Conservation (phyloP, 768 basidiomycete genomes). For the Obba rivulosa region DNA sequence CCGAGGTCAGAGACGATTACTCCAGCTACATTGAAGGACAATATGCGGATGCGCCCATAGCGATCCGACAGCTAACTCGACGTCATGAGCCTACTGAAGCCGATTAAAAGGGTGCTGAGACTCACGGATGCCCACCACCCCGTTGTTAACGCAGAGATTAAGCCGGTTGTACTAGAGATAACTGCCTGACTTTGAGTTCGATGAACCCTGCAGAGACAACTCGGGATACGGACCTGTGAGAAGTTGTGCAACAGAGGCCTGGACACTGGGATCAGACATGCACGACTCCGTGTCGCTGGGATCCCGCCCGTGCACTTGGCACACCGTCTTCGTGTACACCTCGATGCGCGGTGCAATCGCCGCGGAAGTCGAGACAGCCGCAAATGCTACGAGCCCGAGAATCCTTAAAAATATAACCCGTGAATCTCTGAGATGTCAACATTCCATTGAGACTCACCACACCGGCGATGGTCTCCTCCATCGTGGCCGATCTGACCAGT, state of each 20-base stretch:
- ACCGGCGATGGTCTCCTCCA: constrained; percentile 69
- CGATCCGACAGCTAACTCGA: constrained; percentile 64
- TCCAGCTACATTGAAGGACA: constrained; percentile 59
- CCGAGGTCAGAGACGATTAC: constrained; percentile 56
- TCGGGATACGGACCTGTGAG: no score
- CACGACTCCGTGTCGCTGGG: not conserved
- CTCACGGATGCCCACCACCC: constrained; percentile 84
- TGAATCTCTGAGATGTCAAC: not conserved
- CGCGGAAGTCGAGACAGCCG: constrained; percentile 48
- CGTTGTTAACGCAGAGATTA: constrained; percentile 72
- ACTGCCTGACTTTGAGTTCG: constrained; percentile 29
- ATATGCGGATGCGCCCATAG: constrained; percentile 59
- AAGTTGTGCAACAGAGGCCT: not conserved
- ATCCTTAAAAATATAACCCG: constrained; percentile 40
- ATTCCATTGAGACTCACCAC: constrained; percentile 51
- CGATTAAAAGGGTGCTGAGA: constrained; percentile 4
- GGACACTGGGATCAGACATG: no score
- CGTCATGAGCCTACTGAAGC: not conserved
- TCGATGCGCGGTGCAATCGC: constrained; percentile 69
- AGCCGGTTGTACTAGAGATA: constrained; percentile 59
- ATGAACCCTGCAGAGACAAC: no score
- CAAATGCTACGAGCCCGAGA: constrained; percentile 45
- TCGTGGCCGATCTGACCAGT: constrained; percentile 45
- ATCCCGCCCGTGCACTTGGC: constrained; percentile 53
- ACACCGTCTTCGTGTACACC: constrained; percentile 68